Evolutionary conservation across 495 filamentous ascomycete species (phyloP).

Genomic region (Achaetomiella virescens): DNA sequence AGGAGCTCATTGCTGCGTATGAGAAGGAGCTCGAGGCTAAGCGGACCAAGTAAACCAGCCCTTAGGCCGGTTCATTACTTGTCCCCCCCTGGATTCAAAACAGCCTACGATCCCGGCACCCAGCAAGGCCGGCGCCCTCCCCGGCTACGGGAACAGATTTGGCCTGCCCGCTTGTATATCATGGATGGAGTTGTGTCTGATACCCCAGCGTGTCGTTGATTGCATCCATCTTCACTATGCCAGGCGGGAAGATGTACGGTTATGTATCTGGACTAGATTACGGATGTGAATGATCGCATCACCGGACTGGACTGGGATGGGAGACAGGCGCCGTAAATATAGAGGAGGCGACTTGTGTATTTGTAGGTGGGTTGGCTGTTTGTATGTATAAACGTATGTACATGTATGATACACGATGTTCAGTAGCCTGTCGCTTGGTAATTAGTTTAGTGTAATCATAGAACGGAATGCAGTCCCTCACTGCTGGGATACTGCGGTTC

Average conservation of each 20-base stretch:
- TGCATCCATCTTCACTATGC: neutral
- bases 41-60: slow-evolving; percentile 39
- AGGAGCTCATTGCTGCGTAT: slow-evolving; percentile 82
- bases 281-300: neutral
- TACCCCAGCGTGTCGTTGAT: neutral
- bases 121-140: too few relatives aligned
- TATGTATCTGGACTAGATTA: slow-evolving; percentile 7
- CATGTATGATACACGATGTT: slow-evolving; percentile 10
- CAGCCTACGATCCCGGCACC: neutral
- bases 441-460: neutral
- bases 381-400: neutral
- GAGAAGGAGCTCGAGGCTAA: slow-evolving; percentile 76
- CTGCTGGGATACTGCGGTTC: neutral
- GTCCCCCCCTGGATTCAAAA: neutral
- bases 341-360: slow-evolving; percentile 1
- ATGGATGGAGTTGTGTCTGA: neutral
- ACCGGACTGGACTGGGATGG: neutral
- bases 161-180: neutral
- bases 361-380: neutral
- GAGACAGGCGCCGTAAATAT: slow-evolving; percentile 3
- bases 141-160: too few relatives aligned
- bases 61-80: neutral
- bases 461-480: too few relatives aligned
- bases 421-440: neutral
- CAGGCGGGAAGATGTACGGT: neutral